Evolutionary conservation across 768 basidiomycete genomes (phyloP), one percentile per base, ranked within the genome.

Genomic region (Tubosaeta brunneosetosa): DNA sequence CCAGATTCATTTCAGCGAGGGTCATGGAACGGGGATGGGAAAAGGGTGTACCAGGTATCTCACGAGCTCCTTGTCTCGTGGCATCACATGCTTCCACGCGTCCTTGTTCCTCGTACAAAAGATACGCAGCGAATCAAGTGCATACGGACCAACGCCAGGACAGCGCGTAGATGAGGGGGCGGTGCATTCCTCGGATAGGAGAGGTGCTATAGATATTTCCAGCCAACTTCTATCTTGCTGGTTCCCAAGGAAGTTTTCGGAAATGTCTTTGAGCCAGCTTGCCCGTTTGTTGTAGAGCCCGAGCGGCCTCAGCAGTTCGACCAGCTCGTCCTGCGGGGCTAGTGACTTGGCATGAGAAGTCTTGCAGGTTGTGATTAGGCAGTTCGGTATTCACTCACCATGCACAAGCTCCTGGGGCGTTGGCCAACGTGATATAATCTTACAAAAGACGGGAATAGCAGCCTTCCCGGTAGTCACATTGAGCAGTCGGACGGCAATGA

Each of bases 81-180:
- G 86, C 60, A 74, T 69, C 13, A 88, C 85, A 0, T 58, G 50
- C 60, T 81, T 80, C 88, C 87, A 89, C 50, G 81, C 81, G 5
- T 63, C 55, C 66, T 50, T 45, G 64, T 56, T 49, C 26, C 51
- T 58, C 6, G 34, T 52, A 53, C 80, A 86, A 65, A 86, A 90
- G 17, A 90, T 87, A 37, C 85, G 77, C 59, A 87, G 86, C 5
- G 84, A 88, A 63, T 90, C 88, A 1, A 86, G 74, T 1, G 88
- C 88, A 54, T 90, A 91, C 3, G 73, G 70, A 0, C 88, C 87
- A 1, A 82, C 73, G 0, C 86, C 86, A 0, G 84, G 82, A 26
- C 84, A 74, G 58, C 83, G 77, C 37, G 81, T 79, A 49, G 83
- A 81, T 6, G 69, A 62, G 2, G 77, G 75, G 7, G 16, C 26